Base-by-base conservation (phyloP, 306 rosid species). In the Lablab purpureus region DNA sequence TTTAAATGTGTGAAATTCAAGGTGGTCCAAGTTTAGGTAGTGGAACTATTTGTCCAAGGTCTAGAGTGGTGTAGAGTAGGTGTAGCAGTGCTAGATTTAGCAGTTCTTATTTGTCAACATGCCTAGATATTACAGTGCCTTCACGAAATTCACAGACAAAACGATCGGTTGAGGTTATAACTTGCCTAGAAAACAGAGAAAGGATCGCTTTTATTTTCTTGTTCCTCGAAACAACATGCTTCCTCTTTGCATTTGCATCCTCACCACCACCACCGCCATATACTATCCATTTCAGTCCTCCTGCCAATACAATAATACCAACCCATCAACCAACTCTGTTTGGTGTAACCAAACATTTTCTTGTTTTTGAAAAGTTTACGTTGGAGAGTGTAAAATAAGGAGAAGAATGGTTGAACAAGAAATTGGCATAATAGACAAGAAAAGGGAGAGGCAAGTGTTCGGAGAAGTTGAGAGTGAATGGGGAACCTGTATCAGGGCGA, bases 101-200 rank as follows among this genome's bases (percentile, higher is more conserved):
- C 43, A 43, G 40, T 67, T 65, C 13, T 50, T 63, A 32, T 60
- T 76, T 49, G 51, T 47, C 54, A 76, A 50, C 62, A 58, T 43
- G 18, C 71, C 62, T 1, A 45, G 0, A 2, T 25, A 58, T 67
- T 67, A 56, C 56, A 40, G 1, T 17, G 7, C 4, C 11, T 52
- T 32, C 66, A 23, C 13, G 2, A 65, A 65, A 52, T 54, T 81
- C 52, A 59, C 8, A 62, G 69, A 70, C 63, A 71, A 71, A 82
- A 63, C 5, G 6, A 70, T 21, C 1, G 17, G 32, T 63, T 30
- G 19, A 79, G 21, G 7, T 10, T 76, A 69, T n/a, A 67, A 83
- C 80, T 83, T 78, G 62, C 83, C 83, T 67, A 67, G 52, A 37
- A 34, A 83, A 66, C 12, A 15, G 46, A 56, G 27, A 73, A 49